A percentile compares a stretch with the other conserved stretches of the same genome.
Evolutionary conservation across 78 protist genomes (phyloP).

Genomic region (Fonticula alba): DNA sequence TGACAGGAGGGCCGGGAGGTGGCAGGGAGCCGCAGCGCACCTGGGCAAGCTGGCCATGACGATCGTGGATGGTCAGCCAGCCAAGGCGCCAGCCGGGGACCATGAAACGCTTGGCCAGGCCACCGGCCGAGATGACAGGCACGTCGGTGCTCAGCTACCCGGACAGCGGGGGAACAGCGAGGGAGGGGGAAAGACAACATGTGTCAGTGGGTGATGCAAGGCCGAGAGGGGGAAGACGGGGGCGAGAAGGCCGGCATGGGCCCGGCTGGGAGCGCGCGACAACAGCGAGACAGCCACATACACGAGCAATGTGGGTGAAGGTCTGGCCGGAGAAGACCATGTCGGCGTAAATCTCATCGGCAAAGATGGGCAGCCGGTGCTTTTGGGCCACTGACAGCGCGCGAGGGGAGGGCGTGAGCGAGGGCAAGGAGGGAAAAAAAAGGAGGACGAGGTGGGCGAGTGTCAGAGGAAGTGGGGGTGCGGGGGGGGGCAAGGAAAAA

Average conservation of each 20-base stretch:
- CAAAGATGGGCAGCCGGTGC: constrained; percentile 56
- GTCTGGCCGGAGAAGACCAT: constrained; percentile 38
- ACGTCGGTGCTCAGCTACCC: neutral
- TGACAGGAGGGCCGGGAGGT: neutral
- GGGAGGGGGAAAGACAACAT: neutral
- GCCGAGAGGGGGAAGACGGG: neutral
- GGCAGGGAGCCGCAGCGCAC: neutral
- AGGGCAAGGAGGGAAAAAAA: too few species aligned
- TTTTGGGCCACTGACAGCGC: constrained; percentile 53
- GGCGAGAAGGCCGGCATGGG: neutral
- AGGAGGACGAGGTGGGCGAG: too few species aligned
- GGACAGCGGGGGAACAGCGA: neutral
- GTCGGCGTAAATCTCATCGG: constrained; percentile 77
- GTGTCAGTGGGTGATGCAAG: neutral
- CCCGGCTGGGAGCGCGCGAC: too few species aligned
- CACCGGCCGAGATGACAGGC: constrained; percentile 47
- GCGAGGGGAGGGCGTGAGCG: too few species aligned
- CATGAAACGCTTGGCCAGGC: constrained; percentile 71
- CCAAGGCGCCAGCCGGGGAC: constrained; percentile 91
- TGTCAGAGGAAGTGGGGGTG: too few species aligned
- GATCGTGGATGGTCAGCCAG: constrained; percentile 64
- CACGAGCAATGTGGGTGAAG: constrained; percentile 33
- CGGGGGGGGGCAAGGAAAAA: too few species aligned
- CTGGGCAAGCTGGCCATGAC: constrained; percentile 7
- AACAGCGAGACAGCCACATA: neutral